Conservation (phyloP, 257 asterid genomes). For the Ophiorrhiza pumila region DNA sequence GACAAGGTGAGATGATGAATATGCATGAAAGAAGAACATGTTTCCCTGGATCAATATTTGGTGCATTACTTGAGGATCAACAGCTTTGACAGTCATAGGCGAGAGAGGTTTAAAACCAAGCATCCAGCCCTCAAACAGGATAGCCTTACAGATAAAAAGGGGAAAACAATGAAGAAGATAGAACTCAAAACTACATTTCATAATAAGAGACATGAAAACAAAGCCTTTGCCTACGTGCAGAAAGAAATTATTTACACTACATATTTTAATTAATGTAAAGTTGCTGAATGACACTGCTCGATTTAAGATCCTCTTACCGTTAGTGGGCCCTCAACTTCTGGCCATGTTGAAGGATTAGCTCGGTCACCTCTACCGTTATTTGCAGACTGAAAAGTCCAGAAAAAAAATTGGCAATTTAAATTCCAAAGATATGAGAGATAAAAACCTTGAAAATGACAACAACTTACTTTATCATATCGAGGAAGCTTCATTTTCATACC, state of each 20-base stretch:
- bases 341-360: constrained; percentile 90
- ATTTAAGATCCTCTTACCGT: constrained; percentile 46
- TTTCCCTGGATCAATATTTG: not conserved
- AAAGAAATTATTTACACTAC: not conserved
- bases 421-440: constrained; percentile 11
- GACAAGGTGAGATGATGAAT: not conserved
- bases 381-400: constrained; percentile 65
- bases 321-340: constrained; percentile 93
- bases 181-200: constrained; percentile 5
- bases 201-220: not conserved
- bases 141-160: constrained; percentile 45
- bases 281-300: not conserved
- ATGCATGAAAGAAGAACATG: not conserved
- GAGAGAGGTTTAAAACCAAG: constrained; percentile 95
- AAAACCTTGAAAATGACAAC: constrained; percentile 15
- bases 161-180: constrained; percentile 5
- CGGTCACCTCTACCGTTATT: constrained; percentile 91
- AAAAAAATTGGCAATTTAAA: constrained; percentile 26
- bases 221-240: not conserved
- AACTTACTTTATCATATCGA: constrained; percentile 80
- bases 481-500: constrained; percentile 88
- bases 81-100: constrained; percentile 61
- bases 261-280: not conserved
- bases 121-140: constrained; percentile 99
- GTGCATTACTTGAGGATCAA: constrained; percentile 80